Evolutionary conservation across 768 basidiomycete species (phyloP), one percentile per base, ranked within the genome.

Genomic region (Candolleomyces eurysporus): DNA sequence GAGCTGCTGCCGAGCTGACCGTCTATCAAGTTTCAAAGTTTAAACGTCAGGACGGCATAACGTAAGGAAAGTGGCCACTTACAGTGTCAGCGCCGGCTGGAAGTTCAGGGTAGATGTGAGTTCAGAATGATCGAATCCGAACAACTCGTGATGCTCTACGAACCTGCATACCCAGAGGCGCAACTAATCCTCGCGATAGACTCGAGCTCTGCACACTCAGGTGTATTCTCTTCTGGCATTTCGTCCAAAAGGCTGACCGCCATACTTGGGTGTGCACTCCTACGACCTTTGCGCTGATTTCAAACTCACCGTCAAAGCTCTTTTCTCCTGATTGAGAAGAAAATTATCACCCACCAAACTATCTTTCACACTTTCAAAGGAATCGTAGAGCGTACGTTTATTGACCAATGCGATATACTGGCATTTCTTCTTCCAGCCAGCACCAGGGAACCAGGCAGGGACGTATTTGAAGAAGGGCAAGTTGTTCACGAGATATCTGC

Each of bases 391-490:
- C n/a, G 21, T 22, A 13, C 26, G n/a, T n/a, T 56, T 13, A 19
- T 56, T 42, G 5, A 43, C 19, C 7, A 19, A 42, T 60, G 26
- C 53, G 26, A 56, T 26, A 22, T 40, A 19, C 45, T 54, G 36
- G 60, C 63, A 31, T 50, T 50, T 14, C 63, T 16, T 66, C 63
- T 73, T 69, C 67, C 73, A 78, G 2, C 68, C 70, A 13, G 73
- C 74, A 19, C 76, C 75, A 16, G 77, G 76, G 39, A 78, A 60
- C 77, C 77, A 79, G 0, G 59, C 54, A 0, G 78, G 78, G 17
- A 76, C 63, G 57, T 76, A 67, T 16, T 65, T 70, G 26, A 78
- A 46, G n/a, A 58, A 17, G 14, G 67, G 67, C 31, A 66, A 46
- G n/a, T 63, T 13, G 58, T 68, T 60, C 9, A 64, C 62, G 30